Evolutionary conservation across 192 early-diverging fungal species (phyloP), one percentile per base, ranked within the genome.

Genomic region (Coemansia nantahalensis): DNA sequence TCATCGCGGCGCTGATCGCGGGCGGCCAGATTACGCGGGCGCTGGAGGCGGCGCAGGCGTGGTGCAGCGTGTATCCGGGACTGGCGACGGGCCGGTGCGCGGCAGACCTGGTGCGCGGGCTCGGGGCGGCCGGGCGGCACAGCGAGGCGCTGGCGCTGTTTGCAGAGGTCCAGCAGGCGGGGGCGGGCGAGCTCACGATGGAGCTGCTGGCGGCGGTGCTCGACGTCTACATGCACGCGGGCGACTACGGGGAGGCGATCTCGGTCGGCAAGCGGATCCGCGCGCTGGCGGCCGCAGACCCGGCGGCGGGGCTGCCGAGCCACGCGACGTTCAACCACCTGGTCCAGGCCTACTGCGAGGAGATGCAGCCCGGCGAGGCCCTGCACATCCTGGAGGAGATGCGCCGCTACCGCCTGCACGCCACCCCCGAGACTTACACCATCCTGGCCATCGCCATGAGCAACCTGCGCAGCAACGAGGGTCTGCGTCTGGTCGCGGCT

Each of bases 311-410:
- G 19, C 28, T 59, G 39, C 68, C 62, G 1, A 45, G 28, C 8
- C 61, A 49, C 19, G 46, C 46, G 9, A 54, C 63, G 12, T 77
- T 61, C 53, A 63, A 65, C 36, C 35, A 30, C 17, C 46, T 77
- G 66, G 45, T 77, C 33, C 56, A 40, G 14, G 73, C 66, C 1
- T 69, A 68, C 39, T 65, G 65, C 41, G 62, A 65, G 19, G 35
- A 59, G 26, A 40, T 36, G n/a, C 40, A 57, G 54, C 39, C 59
- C 8, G 47, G 48, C 12, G 73, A 77, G 30, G 73, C 66, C 5
- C 45, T 77, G 38, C 58, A 52, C 10, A 52, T 69, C 39, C 37
- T 77, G 19, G 73, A 77, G 46, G 73, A 77, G 48, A 77, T 77
- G 73, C 73, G 73, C 40, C 46, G 42, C 30, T 57, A 57, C 51